Percentiles rank a stretch among this genome's conserved stretches.
Conservation (phyloP, 1,284 basidiomycete species). For the Pyrrhoderma lamaoense region DNA sequence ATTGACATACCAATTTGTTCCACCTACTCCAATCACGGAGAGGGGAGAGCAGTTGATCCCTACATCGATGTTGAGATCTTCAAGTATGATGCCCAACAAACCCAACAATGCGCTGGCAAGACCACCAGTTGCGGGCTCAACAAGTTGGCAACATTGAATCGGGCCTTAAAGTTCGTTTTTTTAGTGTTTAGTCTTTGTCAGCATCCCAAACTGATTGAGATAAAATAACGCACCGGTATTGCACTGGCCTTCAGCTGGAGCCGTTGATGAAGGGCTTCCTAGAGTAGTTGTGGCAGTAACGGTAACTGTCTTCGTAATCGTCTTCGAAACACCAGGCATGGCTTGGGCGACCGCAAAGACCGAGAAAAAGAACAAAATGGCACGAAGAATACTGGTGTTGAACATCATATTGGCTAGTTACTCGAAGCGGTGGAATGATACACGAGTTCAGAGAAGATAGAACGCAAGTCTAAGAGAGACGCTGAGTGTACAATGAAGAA, state of each 20-base stretch:
- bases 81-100: constrained; percentile 21
- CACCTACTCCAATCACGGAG: constrained; percentile 22
- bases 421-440: too few relatives aligned
- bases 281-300: constrained; percentile 3
- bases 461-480: too few relatives aligned
- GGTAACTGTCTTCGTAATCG: neutral
- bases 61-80: constrained; percentile 22
- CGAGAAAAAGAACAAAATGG: constrained; percentile 19
- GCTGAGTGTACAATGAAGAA: too few relatives aligned
- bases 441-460: too few relatives aligned
- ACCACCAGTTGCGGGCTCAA: constrained; percentile 19
- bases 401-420: too few relatives aligned
- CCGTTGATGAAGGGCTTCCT: too few relatives aligned
- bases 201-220: too few relatives aligned
- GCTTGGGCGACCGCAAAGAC: constrained; percentile 21
- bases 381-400: constrained; percentile 5
- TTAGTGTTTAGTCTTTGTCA: too few relatives aligned
- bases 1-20: constrained; percentile 20
- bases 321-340: constrained; percentile 14
- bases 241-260: constrained; percentile 21
- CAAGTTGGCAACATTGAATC: constrained; percentile 27
- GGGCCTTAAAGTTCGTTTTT: too few relatives aligned
- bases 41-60: constrained; percentile 26
- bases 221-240: too few relatives aligned
- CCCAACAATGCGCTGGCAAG: constrained; percentile 19